Base-by-base conservation (phyloP, 2,329 filamentous ascomycete species). In the Nothophoma quercina region DNA sequence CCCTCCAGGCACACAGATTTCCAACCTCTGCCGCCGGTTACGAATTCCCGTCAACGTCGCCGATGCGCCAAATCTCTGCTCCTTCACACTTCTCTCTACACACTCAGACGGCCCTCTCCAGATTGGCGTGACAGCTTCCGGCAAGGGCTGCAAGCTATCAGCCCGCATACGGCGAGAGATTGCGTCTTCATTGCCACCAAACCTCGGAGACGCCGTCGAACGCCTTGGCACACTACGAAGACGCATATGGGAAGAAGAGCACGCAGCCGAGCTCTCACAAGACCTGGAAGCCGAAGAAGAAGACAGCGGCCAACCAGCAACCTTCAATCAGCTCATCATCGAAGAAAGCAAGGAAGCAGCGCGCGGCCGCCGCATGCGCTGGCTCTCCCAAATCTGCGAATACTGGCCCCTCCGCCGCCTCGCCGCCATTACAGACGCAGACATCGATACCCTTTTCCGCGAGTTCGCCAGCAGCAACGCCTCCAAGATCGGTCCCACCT, bases 321-420 rank as follows among this genome's bases (percentile, higher is more conserved):
- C 82, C 0, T 97, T 99, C 75, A 99, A 99, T 74, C 86, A 84
- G 55, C 80, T 99, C 4, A 83, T 98, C 6, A 85, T 82, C 0
- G 87, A 90, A 38, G 85, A 87, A 35, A 91, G 95, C 66, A 77
- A 84, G 1, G 88, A 89, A 54, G 88, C 88, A 3, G 85, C 86
- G 13, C 91, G 91, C 70, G 92, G 85, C 18, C 82, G 93, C 54
- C 84, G 95, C 43, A 93, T 96, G 81, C 85, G 95, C 51, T 99
- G 95, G 95, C 81, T 99, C 1, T 86, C 89, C 16, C 95, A 99
- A 72, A 91, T 99, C 44, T 99, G 95, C 81, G 95, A 99, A 78
- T 99, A 99, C 77, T 99, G 95, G 95, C 93, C 95, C 1, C 81
- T 99, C 21, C 87, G 87, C 58, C 85, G 90, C 15, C 83, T 99